These are phyloP conservation scores for Aquanectria penicillioides DNA, from an alignment of 2,329 filamentous ascomycete species.

Conservation along the genomic window DNA sequence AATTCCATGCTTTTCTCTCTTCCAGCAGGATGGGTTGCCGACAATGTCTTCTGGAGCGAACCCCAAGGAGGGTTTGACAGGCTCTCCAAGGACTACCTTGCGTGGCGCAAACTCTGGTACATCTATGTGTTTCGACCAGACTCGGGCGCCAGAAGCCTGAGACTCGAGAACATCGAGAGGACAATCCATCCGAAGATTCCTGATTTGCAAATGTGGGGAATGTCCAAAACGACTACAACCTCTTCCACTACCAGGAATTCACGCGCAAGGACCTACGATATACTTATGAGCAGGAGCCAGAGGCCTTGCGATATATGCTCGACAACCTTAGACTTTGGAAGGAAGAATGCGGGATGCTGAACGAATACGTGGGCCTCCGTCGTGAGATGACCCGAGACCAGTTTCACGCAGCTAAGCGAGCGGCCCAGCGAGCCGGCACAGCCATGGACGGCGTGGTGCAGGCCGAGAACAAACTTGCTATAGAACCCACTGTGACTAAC, in stretches of 20 bases:
- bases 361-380: conserved; percentile 32
- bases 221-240: conserved; percentile 24
- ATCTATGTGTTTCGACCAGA: conserved; percentile 14
- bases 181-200: background rate
- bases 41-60: background rate
- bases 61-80: conserved; percentile 18
- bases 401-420: conserved; percentile 16
- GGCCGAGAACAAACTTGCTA: background rate
- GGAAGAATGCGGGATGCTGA: conserved; percentile 26
- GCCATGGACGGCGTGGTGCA: conserved; percentile 18
- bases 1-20: background rate
- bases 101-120: conserved; percentile 31
- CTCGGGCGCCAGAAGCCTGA: background rate
- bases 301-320: conserved; percentile 14
- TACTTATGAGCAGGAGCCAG: conserved; percentile 23
- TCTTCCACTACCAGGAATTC: conserved; percentile 16
- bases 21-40: background rate
- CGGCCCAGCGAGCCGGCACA: conserved; percentile 23
- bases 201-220: conserved; percentile 27
- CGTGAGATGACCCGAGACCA: background rate
- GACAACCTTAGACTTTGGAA: conserved; percentile 8
- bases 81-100: conserved; percentile 23
- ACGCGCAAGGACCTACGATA: conserved; percentile 13
- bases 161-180: background rate
- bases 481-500: background rate